These are phyloP conservation scores for Neohortaea acidophila DNA, from an alignment of 495 filamentous ascomycete species.

Conservation along the genomic window DNA sequence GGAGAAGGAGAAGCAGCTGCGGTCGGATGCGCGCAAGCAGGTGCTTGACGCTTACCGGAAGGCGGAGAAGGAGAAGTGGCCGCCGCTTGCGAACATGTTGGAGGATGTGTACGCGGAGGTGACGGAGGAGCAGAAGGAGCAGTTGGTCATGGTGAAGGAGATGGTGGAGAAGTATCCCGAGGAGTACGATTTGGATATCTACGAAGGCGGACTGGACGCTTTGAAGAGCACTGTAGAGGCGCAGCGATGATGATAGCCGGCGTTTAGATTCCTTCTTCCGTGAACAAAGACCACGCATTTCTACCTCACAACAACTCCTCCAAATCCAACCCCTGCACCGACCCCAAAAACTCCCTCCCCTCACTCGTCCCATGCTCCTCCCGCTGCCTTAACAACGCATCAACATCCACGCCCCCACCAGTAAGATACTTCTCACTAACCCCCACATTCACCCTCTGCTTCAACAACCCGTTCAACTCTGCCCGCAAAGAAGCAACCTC, in stretches of 20 bases:
- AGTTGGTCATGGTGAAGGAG: constrained; percentile 62
- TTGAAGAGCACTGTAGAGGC: not conserved
- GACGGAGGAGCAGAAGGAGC: constrained; percentile 63
- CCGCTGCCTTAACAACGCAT: constrained; percentile 52
- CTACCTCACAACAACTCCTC: not conserved
- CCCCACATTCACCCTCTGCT: constrained; percentile 69
- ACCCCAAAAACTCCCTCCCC: constrained; percentile 46
- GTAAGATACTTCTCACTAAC: constrained; percentile 86
- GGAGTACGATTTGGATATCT: constrained; percentile 76
- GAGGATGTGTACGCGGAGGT: constrained; percentile 75
- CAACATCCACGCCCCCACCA: constrained; percentile 62
- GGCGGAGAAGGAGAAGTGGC: constrained; percentile 84
- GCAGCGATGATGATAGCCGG: not conserved
- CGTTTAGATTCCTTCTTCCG: not conserved
- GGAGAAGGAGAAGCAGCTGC: constrained; percentile 56
- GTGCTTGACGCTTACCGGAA: constrained; percentile 66
- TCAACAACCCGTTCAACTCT: constrained; percentile 51
- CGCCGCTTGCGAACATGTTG: constrained; percentile 62
- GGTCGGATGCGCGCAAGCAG: constrained; percentile 50
- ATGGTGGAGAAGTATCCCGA: constrained; percentile 75
- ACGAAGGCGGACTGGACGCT: constrained; percentile 60
- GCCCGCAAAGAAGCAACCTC: constrained; percentile 48
- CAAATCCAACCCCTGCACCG: constrained; percentile 39
- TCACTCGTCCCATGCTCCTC: constrained; percentile 17
- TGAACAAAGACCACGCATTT: not conserved